Evolutionary conservation across 2,329 filamentous ascomycete genomes (phyloP).

Genomic region (Westerdykella sp.): DNA sequence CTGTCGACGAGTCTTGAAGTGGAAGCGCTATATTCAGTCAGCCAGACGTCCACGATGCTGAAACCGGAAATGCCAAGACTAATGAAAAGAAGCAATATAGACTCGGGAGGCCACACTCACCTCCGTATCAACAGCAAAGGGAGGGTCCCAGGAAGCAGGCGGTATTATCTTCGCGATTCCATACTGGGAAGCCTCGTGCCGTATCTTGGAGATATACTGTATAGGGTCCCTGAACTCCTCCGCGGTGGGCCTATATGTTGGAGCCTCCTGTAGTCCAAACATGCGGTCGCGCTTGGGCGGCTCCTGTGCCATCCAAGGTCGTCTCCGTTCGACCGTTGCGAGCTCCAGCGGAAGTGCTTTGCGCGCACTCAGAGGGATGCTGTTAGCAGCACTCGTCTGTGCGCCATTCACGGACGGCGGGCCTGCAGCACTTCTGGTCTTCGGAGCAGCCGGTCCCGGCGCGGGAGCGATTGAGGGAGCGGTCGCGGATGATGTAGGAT

Average conservation of each 20-base stretch:
- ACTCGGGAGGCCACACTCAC: slow-evolving; percentile 47
- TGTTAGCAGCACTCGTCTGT: slow-evolving; percentile 38
- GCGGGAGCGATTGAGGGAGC: slow-evolving; percentile 22
- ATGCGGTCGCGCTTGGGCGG: slow-evolving; percentile 70
- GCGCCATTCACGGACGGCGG: slow-evolving; percentile 23
- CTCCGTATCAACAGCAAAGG: slow-evolving; percentile 95
- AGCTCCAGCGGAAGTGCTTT: slow-evolving; percentile 69
- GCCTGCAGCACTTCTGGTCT: slow-evolving; percentile 26
- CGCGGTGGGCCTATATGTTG: slow-evolving; percentile 80
- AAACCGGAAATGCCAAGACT: background rate
- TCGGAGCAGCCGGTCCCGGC: slow-evolving; percentile 18
- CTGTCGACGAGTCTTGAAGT: slow-evolving; percentile 92
- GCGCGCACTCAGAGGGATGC: slow-evolving; percentile 57
- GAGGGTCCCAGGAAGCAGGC: slow-evolving; percentile 86
- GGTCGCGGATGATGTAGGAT: no score
- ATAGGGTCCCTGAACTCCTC: slow-evolving; percentile 95
- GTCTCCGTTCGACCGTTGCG: slow-evolving; percentile 83
- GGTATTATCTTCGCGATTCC: slow-evolving; percentile 95
- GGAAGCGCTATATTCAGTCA: slow-evolving; percentile 63
- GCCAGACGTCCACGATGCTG: background rate
- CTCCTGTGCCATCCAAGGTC: slow-evolving; percentile 71
- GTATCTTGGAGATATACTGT: slow-evolving; percentile 88
- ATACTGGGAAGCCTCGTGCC: slow-evolving; percentile 76
- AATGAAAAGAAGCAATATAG: background rate
- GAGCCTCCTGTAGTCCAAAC: slow-evolving; percentile 81